Percentiles rank a stretch among this genome's conserved stretches.
Conservation (phyloP, 1,284 basidiomycete species). For the Tilletia caries region DNA sequence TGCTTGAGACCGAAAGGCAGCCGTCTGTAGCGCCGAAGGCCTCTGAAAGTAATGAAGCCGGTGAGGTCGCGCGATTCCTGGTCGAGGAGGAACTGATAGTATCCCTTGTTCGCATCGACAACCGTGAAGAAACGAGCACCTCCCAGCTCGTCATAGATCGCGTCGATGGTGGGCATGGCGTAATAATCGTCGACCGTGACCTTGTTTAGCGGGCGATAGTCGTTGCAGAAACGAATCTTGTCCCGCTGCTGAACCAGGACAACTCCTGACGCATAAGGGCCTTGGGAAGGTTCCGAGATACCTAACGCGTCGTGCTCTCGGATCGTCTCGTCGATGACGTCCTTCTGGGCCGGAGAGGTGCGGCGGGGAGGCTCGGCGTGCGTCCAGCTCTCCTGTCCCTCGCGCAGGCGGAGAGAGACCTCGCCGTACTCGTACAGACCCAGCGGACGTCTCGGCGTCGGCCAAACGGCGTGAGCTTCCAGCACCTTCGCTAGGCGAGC, state of each 20-base stretch:
- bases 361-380: constrained; percentile 38
- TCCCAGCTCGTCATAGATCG: constrained; percentile 54
- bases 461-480: neutral
- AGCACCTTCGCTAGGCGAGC: neutral
- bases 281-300: too few species aligned
- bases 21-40: constrained; percentile 56
- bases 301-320: too few species aligned
- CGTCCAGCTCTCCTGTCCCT: neutral
- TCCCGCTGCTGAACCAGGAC: constrained; percentile 52
- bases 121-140: constrained; percentile 51
- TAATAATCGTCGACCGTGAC: constrained; percentile 56
- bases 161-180: constrained; percentile 55
- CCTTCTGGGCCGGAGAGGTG: too few species aligned
- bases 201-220: constrained; percentile 54
- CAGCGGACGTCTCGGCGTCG: neutral
- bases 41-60: constrained; percentile 56
- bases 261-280: constrained; percentile 29
- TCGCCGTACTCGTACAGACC: neutral
- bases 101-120: constrained; percentile 56
- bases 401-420: neutral
- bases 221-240: constrained; percentile 51
- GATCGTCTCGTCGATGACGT: too few species aligned
- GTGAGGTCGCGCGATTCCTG: constrained; percentile 53
- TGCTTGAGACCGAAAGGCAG: constrained; percentile 59
- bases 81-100: constrained; percentile 55